Evolutionary conservation across 495 filamentous ascomycete species (phyloP), one percentile per base, ranked within the genome.

Genomic region (Apiosordaria backusii): DNA sequence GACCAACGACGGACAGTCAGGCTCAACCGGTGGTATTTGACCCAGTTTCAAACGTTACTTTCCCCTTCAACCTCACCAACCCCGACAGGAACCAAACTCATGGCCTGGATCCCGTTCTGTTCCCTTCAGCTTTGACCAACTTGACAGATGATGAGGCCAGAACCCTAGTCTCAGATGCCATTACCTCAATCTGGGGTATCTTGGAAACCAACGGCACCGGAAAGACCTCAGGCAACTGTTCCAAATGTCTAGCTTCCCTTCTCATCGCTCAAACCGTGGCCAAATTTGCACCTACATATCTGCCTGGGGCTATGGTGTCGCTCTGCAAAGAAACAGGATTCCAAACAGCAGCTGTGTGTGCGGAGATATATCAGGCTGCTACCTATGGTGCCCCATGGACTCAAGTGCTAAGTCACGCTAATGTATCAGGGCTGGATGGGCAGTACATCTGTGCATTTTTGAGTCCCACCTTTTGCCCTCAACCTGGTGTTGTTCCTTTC

Each of bases 21-120:
- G 84, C 85, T 40, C 85, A 88, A 69, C 86, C 86, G 10, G 79
- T 79, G 45, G 75, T 88, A 21, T 77, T 82, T 64, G 85, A 88
- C 68, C 82, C 85, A 0, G 77, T 87, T 27, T 70, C 87, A 58
- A 82, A 87, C 62, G 76, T 84, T 67, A 86, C 82, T 0, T 88
- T 81, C 50, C 84, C 86, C 1, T 76, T 79, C 60, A 83, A 86
- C 67, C 72, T 88, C 58, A 88, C 86, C 0, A 78, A 84, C 66
- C 85, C 85, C 0, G 76, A 81, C 53, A 78, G 78, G 0, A 79
- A 87, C 27, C 86, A 85, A 4, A 72, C 69, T 4, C 68, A 78
- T 22, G 81, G 82, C 62, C 54, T 71, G 29, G 86, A 88, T 67
- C 83, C 81, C 3, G 67, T 83, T n/a, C 74, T 81, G 63, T 85